These are phyloP conservation scores for Neofusicoccum parvum DNA, from an alignment of 2,329 filamentous ascomycete species.

Conservation along the genomic window DNA sequence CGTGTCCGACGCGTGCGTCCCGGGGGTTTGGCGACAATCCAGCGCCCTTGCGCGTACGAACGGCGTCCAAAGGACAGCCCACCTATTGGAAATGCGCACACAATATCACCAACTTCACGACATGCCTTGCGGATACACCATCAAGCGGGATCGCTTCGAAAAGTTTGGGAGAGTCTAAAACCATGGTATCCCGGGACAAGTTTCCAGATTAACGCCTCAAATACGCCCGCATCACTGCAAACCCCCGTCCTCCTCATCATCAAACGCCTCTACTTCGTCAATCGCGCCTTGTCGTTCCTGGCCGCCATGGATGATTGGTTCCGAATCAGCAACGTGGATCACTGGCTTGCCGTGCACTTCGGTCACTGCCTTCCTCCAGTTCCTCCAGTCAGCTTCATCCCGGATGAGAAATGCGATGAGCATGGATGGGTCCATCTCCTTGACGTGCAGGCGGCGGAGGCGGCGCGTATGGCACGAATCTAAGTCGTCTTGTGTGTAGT, in stretches of 20 bases:
- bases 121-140: not conserved
- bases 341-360: constrained; percentile 76
- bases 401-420: constrained; percentile 88
- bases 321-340: constrained; percentile 76
- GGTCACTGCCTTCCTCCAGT: constrained; percentile 77
- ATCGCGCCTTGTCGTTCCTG: constrained; percentile 71
- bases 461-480: constrained; percentile 85
- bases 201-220: not conserved
- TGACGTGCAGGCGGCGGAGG: constrained; percentile 77
- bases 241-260: constrained; percentile 64
- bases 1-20: not conserved
- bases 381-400: constrained; percentile 78
- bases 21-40: not conserved
- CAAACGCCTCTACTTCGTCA: constrained; percentile 87
- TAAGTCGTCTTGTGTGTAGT: constrained; percentile 73
- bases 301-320: constrained; percentile 56
- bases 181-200: constrained; percentile 12
- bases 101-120: no score
- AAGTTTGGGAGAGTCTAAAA: not conserved
- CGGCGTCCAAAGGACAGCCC: no score
- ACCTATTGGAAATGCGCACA: no score
- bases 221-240: constrained; percentile 3
- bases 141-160: not conserved
- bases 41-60: no score
- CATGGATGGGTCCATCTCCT: constrained; percentile 98